phyloP scores from a whole-genome alignment of 768 basidiomycete genomes.

The Strobilomyces echinocephalus region DNA sequence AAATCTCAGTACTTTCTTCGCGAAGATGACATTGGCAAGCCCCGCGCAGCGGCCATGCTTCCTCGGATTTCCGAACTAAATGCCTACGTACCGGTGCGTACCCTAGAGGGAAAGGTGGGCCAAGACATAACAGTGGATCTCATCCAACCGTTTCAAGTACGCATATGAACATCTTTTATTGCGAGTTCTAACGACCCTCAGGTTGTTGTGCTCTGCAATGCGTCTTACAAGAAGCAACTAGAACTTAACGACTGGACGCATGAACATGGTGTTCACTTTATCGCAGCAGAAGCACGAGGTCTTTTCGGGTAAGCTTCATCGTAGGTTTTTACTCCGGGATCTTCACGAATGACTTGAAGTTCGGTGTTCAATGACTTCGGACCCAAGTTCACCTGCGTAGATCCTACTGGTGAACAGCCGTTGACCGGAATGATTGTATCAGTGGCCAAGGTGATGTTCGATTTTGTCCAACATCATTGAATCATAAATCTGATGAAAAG shows the following conservation, averaged over 20 bases:
- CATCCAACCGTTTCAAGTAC: conserved; percentile 84
- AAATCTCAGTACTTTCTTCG: conserved; percentile 84
- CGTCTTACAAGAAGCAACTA: conserved; percentile 72
- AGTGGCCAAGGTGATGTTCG: conserved; percentile 64
- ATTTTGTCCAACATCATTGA: neutral
- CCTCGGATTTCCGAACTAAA: conserved; percentile 93
- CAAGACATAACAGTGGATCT: conserved; percentile 76
- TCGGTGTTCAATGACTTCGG: conserved; percentile 98
- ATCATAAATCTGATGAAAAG: neutral
- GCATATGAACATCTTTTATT: conserved; percentile 15
- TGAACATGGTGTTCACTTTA: conserved; percentile 82
- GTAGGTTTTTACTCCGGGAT: neutral
- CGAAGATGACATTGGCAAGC: conserved; percentile 78
- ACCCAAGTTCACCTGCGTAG: conserved; percentile 88
- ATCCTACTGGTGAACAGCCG: conserved; percentile 96
- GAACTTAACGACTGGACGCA: conserved; percentile 97
- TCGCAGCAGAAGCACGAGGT: conserved; percentile 86
- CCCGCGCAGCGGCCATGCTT: conserved; percentile 79
- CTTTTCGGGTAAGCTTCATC: conserved; percentile 74
- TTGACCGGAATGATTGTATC: conserved; percentile 94
- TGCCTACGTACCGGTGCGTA: conserved; percentile 88
- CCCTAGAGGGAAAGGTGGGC: conserved; percentile 74
- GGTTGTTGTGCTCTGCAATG: conserved; percentile 88
- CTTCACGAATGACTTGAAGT: conserved; percentile 36
- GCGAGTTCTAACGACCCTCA: conserved; percentile 27